Base-by-base conservation (phyloP, 495 filamentous ascomycete genomes). In the Choiromyces venosus region DNA sequence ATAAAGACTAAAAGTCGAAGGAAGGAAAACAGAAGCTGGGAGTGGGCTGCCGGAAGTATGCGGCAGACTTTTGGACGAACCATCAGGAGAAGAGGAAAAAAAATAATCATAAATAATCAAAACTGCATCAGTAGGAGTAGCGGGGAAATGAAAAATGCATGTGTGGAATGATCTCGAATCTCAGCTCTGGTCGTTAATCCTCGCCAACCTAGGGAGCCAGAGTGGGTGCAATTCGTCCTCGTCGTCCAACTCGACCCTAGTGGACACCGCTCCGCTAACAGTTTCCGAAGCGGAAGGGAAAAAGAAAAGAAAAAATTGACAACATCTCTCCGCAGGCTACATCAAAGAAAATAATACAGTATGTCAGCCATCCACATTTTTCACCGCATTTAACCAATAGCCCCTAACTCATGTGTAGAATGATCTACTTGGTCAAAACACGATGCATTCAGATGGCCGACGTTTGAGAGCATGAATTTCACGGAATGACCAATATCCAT, bases 121-220 rank as follows among this genome's bases (percentile, higher is more conserved):
- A 75, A 52, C 73, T 66, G 71, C 69, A 77, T 66, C 69, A 76
- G 64, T 46, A 65, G 70, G 67, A 70, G 42, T 52, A 71, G 68
- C 68, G 71, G 70, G 70, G 56, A 44, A 52, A 52, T 52, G 46
- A 52, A 52, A n/a, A 71, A 73, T 76, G 75, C 75, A 76, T 76
- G 75, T 66, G 69, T 76, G 66, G 69, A 69, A 69, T 74, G 56
- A 77, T 72, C 72, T 37, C 56, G 40, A 33, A 76, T 66, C 52
- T 73, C 70, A 68, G 71, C 61, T 69, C 21, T 3, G n/a, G 7
- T 52, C 46, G n/a, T 52, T n/a, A 52, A 52, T 52, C 10, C 46
- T 52, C 46, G 40, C 40, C 40, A 44, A 44, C 18, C 40, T 44
- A 44, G 21, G 44, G 44, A 52, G 19, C 21, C 1, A 25, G 46